These are phyloP conservation scores for Neospora caninum DNA, from an alignment of 169 alveolate genomes.

Conservation along the genomic window DNA sequence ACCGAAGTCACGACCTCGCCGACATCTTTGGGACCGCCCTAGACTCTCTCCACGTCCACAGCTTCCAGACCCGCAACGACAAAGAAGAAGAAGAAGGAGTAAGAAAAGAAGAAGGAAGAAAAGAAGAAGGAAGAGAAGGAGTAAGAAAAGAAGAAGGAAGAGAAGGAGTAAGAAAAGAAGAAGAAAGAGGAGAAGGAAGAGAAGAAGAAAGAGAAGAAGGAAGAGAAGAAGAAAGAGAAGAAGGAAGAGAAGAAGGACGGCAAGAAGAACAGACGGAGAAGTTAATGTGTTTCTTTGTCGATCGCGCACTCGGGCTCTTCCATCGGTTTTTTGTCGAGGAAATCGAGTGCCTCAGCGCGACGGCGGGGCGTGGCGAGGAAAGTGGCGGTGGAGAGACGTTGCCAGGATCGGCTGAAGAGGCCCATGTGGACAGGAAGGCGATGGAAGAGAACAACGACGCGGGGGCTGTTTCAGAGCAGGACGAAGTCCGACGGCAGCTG, in stretches of 20 bases:
- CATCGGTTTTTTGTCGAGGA: background rate
- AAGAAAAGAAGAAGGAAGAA: background rate
- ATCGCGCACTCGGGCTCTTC: background rate
- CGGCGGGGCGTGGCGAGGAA: background rate
- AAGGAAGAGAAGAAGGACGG: background rate
- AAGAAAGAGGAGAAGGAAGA: background rate
- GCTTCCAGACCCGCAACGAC: background rate
- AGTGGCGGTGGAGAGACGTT: no score
- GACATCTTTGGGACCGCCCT: background rate
- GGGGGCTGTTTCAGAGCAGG: background rate
- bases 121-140: background rate
- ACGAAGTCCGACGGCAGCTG: background rate
- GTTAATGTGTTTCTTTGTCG: background rate
- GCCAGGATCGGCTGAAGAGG: no score
- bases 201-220: background rate
- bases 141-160: background rate
- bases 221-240: background rate
- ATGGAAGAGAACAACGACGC: background rate
- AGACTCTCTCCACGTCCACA: background rate
- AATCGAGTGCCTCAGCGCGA: background rate
- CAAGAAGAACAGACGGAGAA: background rate
- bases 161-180: background rate
- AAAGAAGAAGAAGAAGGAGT: background rate
- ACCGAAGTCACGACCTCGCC: background rate
- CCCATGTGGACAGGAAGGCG: background rate